Evolutionary conservation across 1,284 basidiomycete genomes (phyloP).

Genomic region (Cryptococcus sp.): DNA sequence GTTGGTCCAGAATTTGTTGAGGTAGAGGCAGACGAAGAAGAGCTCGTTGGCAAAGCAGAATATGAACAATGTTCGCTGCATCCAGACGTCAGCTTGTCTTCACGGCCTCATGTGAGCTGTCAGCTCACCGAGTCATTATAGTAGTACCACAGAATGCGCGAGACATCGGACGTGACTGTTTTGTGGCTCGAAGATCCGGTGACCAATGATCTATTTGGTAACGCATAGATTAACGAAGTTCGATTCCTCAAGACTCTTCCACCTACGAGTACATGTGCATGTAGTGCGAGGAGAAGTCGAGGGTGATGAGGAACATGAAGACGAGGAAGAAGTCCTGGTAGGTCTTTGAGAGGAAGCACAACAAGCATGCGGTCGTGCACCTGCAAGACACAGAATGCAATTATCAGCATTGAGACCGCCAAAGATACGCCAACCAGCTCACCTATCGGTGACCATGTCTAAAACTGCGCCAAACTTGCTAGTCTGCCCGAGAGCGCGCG

Average conservation of each 20-base stretch:
- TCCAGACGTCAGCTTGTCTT: too few species aligned
- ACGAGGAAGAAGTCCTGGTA: conserved; percentile 80
- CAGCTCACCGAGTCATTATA: conserved; percentile 84
- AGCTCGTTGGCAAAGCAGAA: conserved; percentile 97
- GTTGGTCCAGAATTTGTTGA: conserved; percentile 78
- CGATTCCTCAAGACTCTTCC: background rate
- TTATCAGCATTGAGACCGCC: too few species aligned
- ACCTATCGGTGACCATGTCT: conserved; percentile 99
- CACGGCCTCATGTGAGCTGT: too few species aligned
- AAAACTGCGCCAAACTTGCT: conserved; percentile 97
- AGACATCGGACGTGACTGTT: conserved; percentile 84
- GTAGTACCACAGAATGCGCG: conserved; percentile 86
- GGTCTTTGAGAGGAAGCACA: conserved; percentile 88
- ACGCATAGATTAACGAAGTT: background rate
- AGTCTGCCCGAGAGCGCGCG: conserved; percentile 83
- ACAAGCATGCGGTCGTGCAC: conserved; percentile 91
- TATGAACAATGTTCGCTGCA: conserved; percentile 78
- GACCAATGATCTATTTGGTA: conserved; percentile 71
- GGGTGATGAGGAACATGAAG: conserved; percentile 93
- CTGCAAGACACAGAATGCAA: conserved; percentile 52
- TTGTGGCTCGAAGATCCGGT: conserved; percentile 95
- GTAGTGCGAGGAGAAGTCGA: conserved; percentile 98
- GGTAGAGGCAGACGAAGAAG: conserved; percentile 94
- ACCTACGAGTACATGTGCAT: conserved; percentile 99
- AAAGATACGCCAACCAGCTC: conserved; percentile 22